These are phyloP conservation scores for Cicer arietinum DNA, from an alignment of 306 rosid genomes.

Conservation along the genomic window DNA sequence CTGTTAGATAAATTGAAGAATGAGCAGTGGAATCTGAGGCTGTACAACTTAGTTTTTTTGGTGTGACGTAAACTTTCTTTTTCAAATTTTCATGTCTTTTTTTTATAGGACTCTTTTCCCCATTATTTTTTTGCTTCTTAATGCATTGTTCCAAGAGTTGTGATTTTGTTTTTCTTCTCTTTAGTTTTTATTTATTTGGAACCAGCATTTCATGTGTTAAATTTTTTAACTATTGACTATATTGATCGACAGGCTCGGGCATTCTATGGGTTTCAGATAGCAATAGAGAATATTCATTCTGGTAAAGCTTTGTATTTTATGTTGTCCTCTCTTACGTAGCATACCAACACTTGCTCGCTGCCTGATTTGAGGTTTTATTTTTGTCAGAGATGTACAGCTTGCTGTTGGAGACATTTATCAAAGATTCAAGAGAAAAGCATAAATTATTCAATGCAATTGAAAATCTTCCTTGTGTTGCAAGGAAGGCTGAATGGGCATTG, in stretches of 20 bases:
- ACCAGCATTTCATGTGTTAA: slow-evolving; percentile 16
- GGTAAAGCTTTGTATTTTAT: slow-evolving; percentile 56
- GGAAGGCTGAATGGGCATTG: slow-evolving; percentile 90
- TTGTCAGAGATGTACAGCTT: slow-evolving; percentile 93
- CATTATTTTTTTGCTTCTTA: not conserved
- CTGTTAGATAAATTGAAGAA: slow-evolving; percentile 1
- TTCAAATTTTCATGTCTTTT: slow-evolving; percentile 9
- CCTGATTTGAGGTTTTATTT: slow-evolving; percentile 42
- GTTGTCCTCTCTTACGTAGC: slow-evolving; percentile 25
- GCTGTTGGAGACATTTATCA: slow-evolving; percentile 86
- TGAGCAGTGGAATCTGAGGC: slow-evolving; percentile 10
- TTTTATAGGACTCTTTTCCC: not conserved
- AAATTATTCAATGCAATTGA: slow-evolving; percentile 83
- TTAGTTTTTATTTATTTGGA: not conserved
- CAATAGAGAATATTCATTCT: slow-evolving; percentile 93
- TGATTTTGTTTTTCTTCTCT: not conserved
- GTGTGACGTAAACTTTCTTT: not conserved
- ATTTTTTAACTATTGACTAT: slow-evolving; percentile 41
- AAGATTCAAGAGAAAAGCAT: slow-evolving; percentile 85
- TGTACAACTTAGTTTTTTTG: slow-evolving; percentile 16
- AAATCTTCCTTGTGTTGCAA: slow-evolving; percentile 79
- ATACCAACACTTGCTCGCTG: slow-evolving; percentile 13
- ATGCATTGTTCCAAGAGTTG: slow-evolving; percentile 1
- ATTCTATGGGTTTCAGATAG: slow-evolving; percentile 92
- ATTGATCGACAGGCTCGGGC: slow-evolving; percentile 76